phyloP scores from a whole-genome alignment of 2,329 filamentous ascomycete genomes.

The Monosporascus sp. region DNA sequence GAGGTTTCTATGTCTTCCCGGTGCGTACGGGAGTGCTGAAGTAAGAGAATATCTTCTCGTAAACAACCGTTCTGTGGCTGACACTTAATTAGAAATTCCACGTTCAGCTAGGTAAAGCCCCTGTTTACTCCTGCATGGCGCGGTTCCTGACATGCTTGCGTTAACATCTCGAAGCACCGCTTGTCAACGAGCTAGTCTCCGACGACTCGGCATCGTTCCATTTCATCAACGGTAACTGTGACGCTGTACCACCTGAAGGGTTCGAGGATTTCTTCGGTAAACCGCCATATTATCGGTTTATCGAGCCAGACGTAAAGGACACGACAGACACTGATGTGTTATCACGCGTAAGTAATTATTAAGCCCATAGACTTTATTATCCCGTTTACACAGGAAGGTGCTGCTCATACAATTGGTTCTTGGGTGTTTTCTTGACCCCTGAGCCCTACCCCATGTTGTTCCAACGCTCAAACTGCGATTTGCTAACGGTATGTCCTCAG shows the following conservation, averaged over 20 bases:
- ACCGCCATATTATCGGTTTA: conserved; percentile 50
- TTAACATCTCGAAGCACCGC: conserved; percentile 31
- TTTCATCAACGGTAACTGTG: conserved; percentile 46
- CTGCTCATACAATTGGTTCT: not conserved
- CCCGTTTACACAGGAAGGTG: not conserved
- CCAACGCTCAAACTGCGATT: not conserved
- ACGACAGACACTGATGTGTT: conserved; percentile 40
- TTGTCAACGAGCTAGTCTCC: conserved; percentile 40
- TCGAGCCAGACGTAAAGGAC: conserved; percentile 41
- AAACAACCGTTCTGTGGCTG: conserved; percentile 3
- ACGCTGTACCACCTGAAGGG: conserved; percentile 43
- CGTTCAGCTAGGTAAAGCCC: conserved; percentile 41
- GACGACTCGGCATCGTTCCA: conserved; percentile 42
- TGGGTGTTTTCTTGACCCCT: too few species aligned
- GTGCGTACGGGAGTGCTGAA: conserved; percentile 51
- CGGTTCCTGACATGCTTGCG: conserved; percentile 4
- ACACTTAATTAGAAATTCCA: conserved; percentile 43
- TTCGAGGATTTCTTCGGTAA: conserved; percentile 54
- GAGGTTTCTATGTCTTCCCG: conserved; percentile 53
- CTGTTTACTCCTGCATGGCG: not conserved
- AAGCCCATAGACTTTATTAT: not conserved
- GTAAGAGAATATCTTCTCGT: conserved; percentile 4
- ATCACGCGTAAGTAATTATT: conserved; percentile 22
- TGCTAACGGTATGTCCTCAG: not conserved
- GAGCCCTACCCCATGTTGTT: not conserved